Evolutionary conservation across 192 early-diverging fungal genomes (phyloP), one percentile per base, ranked within the genome.

Genomic region (Funneliformis mosseae): DNA sequence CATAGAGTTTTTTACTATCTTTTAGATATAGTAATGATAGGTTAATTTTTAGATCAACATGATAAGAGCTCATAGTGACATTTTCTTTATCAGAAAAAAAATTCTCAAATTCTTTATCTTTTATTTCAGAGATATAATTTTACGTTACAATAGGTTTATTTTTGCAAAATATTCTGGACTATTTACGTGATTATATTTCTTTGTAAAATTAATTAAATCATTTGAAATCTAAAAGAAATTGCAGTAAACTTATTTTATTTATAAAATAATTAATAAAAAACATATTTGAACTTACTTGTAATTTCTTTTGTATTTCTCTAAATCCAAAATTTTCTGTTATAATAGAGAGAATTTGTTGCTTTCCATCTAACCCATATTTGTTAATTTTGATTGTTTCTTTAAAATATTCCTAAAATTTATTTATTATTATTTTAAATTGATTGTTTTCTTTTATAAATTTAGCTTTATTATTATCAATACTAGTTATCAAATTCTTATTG

Each of bases 181-280:
- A 71, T 71, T 71, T 71, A 43, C 21, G n/a, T 8, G 18, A 0
- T 6, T 45, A 71, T 43, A 71, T 45, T 45, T 71, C 42, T 46
- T 71, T 42, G 42, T 0, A 4, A 16, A n/a, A 71, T 18, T 45
- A 45, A 71, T 45, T 45, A 71, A 71, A n/a, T 41, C 21, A 23
- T 43, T 71, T 23, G 69, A 71, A 71, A 45, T 25, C 42, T 71
- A 71, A 71, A 71, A 45, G 21, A n/a, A 69, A 69, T 14, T 41
- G 18, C 38, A 38, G 28, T 38, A 66, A 39, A 11, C 11, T 67
- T 67, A 33, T 39, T 33, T 33, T 33, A 5, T 0, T 67, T 33
- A 33, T 67, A 10, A 33, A 4, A 67, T 33, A 67, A 67, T 39
- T 16, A 38, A 27, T 67, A n/a, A n/a, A 3, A 27, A 38, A 11